Base-by-base conservation (phyloP, 2,329 filamentous ascomycete genomes). In the Colletotrichum sp. region DNA sequence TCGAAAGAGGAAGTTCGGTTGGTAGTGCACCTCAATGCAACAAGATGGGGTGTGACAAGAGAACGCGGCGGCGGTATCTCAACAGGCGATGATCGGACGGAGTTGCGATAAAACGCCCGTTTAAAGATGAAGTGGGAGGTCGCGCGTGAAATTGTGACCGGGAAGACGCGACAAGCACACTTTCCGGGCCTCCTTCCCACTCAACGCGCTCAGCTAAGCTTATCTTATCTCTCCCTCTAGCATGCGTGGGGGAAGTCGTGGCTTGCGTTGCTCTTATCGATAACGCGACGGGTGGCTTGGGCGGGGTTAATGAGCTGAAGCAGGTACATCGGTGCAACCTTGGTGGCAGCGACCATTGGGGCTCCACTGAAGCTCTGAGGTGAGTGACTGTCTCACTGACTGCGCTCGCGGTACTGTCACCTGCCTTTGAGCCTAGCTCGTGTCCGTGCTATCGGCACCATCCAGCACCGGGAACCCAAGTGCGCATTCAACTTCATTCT, bases 161-260 rank as follows among this genome's bases (percentile, higher is more conserved):
- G 55, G 75, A 75, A 75, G 71, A 77, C 75, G 75, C 75, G 75
- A 77, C 66, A 63, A 52, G 39, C 26, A 34, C 75, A 75, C n/a
- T 75, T 66, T 44, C 66, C 24, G 59, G 64, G 57, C 18, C 24
- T 16, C 34, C 44, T 70, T 69, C 68, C 69, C 64, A 76, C 73
- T 76, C 73, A 76, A 76, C 73, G 73, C 73, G 73, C 70, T 72
- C 68, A 52, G 49, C 52, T 18, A 60, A 30, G n/a, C 44, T 49
- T 21, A 49, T 49, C 44, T 49, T 49, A 49, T 49, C 44, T 49
- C 44, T 49, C 44, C 44, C 44, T 49, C 9, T 49, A n/a, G 18
- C 44, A 28, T 26, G 21, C 16, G 59, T 74, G 60, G 71, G 66
- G 32, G 44, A 49, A 44, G 26, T 71, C 24, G 70, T 69, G 74